Percentiles rank a stretch among this genome's conserved stretches.
phyloP scores from a whole-genome alignment of 345 rosid genomes.

The Hypericum perforatum region DNA sequence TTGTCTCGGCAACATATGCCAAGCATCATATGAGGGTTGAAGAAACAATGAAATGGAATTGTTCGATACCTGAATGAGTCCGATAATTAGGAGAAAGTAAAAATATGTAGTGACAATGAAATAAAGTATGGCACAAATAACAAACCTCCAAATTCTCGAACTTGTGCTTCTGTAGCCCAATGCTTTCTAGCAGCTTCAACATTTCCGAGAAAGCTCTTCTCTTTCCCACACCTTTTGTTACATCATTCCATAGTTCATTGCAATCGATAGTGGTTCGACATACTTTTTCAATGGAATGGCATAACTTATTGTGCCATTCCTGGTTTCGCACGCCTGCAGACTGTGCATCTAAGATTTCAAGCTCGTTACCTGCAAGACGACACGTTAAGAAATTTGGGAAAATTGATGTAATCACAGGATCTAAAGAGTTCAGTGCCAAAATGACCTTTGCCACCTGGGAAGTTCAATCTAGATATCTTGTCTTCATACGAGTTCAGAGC shows the following conservation, averaged over 20 bases:
- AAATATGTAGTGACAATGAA: background rate
- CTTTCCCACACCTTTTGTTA: slow-evolving; percentile 43
- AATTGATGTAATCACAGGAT: slow-evolving; percentile 1
- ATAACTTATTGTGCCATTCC: slow-evolving; percentile 44
- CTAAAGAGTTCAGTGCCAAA: background rate
- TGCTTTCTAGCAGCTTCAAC: slow-evolving; percentile 56
- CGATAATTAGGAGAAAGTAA: slow-evolving; percentile 7
- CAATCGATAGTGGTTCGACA: slow-evolving; percentile 35
- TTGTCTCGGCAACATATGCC: slow-evolving; percentile 45
- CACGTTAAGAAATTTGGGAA: slow-evolving; percentile 29
- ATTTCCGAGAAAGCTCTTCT: slow-evolving; percentile 62
- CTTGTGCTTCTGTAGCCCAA: slow-evolving; percentile 75
- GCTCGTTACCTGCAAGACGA: background rate
- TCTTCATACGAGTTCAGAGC: slow-evolving; percentile 25
- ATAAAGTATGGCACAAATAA: background rate
- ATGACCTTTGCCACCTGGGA: slow-evolving; percentile 36
- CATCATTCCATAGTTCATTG: slow-evolving; percentile 61
- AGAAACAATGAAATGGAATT: slow-evolving; percentile 46
- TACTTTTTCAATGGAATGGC: slow-evolving; percentile 44
- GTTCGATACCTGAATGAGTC: slow-evolving; percentile 38
- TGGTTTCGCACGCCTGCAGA: slow-evolving; percentile 24
- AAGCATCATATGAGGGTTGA: slow-evolving; percentile 55
- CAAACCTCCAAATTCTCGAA: slow-evolving; percentile 51
- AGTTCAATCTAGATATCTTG: slow-evolving; percentile 22
- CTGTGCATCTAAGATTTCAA: slow-evolving; percentile 12